Evolutionary conservation across 2,329 filamentous ascomycete species (phyloP).

Genomic region (Ramularia endophylla): DNA sequence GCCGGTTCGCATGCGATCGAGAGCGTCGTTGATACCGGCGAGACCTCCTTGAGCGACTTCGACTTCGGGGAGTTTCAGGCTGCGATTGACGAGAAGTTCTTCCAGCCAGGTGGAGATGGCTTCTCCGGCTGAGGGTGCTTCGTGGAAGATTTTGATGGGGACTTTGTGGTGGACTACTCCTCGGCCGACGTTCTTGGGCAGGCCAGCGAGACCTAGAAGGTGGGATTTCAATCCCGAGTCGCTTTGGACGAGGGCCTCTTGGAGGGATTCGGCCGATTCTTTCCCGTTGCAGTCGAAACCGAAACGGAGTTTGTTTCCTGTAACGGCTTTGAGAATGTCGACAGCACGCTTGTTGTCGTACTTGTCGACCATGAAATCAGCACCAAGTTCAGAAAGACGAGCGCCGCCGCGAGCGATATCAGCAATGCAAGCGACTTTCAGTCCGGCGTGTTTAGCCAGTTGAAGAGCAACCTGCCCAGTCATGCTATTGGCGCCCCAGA

Average conservation of each 20-base stretch:
- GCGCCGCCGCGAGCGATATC: conserved; percentile 62
- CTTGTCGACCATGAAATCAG: conserved; percentile 65
- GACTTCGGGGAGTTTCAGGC: conserved; percentile 58
- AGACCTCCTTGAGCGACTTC: conserved; percentile 59
- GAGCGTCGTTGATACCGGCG: conserved; percentile 59
- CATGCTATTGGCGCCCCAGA: conserved; percentile 72
- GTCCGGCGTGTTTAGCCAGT: conserved; percentile 59
- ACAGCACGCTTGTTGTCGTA: conserved; percentile 60
- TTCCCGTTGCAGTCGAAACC: conserved; percentile 63
- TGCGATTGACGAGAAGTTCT: conserved; percentile 49
- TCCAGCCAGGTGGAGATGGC: conserved; percentile 62
- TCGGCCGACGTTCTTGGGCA: conserved; percentile 52
- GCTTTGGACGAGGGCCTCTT: conserved; percentile 44
- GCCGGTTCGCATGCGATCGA: conserved; percentile 61
- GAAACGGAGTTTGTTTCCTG: conserved; percentile 55
- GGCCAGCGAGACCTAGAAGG: conserved; percentile 60
- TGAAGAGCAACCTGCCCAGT: conserved; percentile 63
- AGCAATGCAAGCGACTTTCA: conserved; percentile 60
- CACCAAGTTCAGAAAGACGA: conserved; percentile 46
- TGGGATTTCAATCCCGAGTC: conserved; percentile 39
- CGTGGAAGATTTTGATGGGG: conserved; percentile 72
- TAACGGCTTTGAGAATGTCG: conserved; percentile 56
- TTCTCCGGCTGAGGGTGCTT: conserved; percentile 57
- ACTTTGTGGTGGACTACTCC: conserved; percentile 57
- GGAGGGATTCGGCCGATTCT: conserved; percentile 55